Conservation (phyloP, 768 basidiomycete genomes). For the Lactifluus pinguis region DNA sequence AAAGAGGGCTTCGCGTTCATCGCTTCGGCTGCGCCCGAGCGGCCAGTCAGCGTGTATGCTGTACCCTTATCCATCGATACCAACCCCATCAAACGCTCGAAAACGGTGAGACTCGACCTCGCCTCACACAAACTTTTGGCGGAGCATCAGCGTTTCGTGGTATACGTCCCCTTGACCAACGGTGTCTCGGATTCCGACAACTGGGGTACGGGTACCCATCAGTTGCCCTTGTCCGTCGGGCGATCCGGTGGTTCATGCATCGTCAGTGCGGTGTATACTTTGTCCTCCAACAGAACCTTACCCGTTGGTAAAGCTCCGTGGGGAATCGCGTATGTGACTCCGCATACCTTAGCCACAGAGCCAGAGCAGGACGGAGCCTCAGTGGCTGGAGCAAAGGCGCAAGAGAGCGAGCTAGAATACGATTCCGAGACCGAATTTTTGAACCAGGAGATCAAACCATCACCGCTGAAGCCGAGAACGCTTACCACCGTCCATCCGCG, state of each 20-base stretch:
- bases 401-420: conserved; percentile 8
- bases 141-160: background rate
- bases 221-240: conserved; percentile 22
- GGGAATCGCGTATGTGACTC: conserved; percentile 30
- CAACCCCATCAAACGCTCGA: background rate
- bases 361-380: background rate
- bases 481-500: background rate
- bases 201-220: conserved; percentile 10
- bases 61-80: conserved; percentile 11
- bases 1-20: conserved; percentile 14
- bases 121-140: conserved; percentile 2
- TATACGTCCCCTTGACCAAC: background rate
- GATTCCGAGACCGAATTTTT: conserved; percentile 12
- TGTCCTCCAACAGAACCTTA: conserved; percentile 15
- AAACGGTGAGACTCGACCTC: conserved; percentile 8
- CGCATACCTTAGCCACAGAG: conserved; percentile 21
- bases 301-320: conserved; percentile 20
- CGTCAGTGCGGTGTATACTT: conserved; percentile 23
- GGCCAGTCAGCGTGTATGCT: conserved; percentile 7
- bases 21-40: conserved; percentile 6
- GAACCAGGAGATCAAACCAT: conserved; percentile 8
- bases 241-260: conserved; percentile 26
- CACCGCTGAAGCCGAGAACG: background rate
- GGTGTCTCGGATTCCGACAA: conserved; percentile 3
- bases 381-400: background rate